phyloP scores from a whole-genome alignment of 768 basidiomycete species.

The Mycena leptocephala region DNA sequence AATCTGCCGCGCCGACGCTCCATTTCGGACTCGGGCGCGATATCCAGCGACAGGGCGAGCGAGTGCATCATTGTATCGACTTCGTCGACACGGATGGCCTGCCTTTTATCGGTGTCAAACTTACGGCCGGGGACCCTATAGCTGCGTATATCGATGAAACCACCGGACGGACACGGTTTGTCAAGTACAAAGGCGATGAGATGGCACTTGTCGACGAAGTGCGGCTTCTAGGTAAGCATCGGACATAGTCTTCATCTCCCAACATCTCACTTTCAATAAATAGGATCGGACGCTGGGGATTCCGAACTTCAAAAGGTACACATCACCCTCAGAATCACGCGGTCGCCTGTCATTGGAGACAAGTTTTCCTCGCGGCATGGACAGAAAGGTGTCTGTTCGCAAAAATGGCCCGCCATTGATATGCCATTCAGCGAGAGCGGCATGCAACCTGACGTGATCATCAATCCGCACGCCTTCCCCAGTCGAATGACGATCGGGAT shows the following conservation, averaged over 20 bases:
- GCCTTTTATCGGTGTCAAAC: slow-evolving; percentile 80
- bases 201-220: slow-evolving; percentile 92
- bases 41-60: slow-evolving; percentile 70
- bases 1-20: slow-evolving; percentile 73
- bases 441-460: slow-evolving; percentile 99
- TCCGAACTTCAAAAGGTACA: slow-evolving; percentile 94
- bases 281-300: slow-evolving; percentile 91
- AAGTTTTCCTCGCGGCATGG: slow-evolving; percentile 99
- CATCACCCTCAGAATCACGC: slow-evolving; percentile 92
- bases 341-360: slow-evolving; percentile 97
- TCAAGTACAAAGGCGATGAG: slow-evolving; percentile 99
- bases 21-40: slow-evolving; percentile 94
- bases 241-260: slow-evolving; percentile 5
- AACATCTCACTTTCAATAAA: slow-evolving; percentile 9
- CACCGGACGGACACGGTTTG: slow-evolving; percentile 84
- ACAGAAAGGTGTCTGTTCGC: slow-evolving; percentile 99
- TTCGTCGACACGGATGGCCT: slow-evolving; percentile 89
- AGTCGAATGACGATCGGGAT: slow-evolving; percentile 99
- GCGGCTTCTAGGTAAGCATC: slow-evolving; percentile 82
- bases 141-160: slow-evolving; percentile 93
- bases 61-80: slow-evolving; percentile 56
- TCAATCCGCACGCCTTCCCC: slow-evolving; percentile 99
- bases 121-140: slow-evolving; percentile 84
- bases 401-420: slow-evolving; percentile 98
- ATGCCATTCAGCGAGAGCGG: slow-evolving; percentile 99